Conservation (phyloP, 768 basidiomycete species). For the Mycena metata region DNA sequence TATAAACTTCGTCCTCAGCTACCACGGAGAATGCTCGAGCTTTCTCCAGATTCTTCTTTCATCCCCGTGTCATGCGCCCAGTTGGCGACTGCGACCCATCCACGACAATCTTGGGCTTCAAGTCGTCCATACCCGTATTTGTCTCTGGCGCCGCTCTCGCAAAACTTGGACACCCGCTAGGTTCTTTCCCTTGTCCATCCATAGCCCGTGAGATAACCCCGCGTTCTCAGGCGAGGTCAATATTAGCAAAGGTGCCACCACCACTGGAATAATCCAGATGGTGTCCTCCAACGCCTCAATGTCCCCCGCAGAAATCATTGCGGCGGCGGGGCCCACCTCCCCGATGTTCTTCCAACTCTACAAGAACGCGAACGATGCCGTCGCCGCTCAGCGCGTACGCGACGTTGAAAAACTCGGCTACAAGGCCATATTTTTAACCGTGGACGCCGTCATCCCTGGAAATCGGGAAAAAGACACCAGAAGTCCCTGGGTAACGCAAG, state of each 20-base stretch:
- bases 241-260: conserved; percentile 77
- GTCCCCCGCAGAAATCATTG: conserved; percentile 73
- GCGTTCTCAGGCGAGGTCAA: conserved; percentile 78
- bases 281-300: conserved; percentile 84
- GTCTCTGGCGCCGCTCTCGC: conserved; percentile 88
- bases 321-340: conserved; percentile 67
- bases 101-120: conserved; percentile 79
- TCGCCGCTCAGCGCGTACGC: conserved; percentile 77
- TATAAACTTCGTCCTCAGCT: conserved; percentile 54
- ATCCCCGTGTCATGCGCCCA: conserved; percentile 82
- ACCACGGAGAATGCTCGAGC: conserved; percentile 79
- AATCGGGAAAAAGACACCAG: conserved; percentile 85
- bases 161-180: conserved; percentile 89
- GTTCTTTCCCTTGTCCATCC: conserved; percentile 42
- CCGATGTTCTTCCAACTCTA: conserved; percentile 89
- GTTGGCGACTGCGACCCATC: conserved; percentile 77
- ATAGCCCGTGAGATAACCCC: conserved; percentile 1
- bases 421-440: conserved; percentile 92
- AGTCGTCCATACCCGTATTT: conserved; percentile 83
- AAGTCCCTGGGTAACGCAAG: conserved; percentile 61
- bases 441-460: conserved; percentile 87
- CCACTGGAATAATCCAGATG: conserved; percentile 85
- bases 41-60: conserved; percentile 90
- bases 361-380: conserved; percentile 77
- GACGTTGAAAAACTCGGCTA: conserved; percentile 82